These are phyloP conservation scores for Xylariaceae sp. DNA, from an alignment of 2,329 filamentous ascomycete species.

Conservation along the genomic window DNA sequence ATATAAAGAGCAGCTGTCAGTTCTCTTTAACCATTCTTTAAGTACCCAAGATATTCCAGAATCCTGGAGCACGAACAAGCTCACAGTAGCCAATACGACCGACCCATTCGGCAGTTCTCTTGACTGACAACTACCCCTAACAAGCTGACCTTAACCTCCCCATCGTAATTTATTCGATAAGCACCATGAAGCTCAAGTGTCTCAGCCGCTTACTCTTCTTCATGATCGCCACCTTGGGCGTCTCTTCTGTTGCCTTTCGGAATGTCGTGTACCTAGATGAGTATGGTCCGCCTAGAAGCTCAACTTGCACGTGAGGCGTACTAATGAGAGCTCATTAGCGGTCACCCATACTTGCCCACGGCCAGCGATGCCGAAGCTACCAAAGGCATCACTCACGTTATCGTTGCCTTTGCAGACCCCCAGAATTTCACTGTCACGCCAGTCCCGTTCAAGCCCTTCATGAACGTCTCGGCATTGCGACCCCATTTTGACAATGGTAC, in stretches of 20 bases:
- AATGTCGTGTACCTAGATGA: slow-evolving; percentile 8
- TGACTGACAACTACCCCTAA: too few relatives aligned
- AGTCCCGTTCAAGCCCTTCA: background rate
- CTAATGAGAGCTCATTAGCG: too few relatives aligned
- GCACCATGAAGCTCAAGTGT: background rate
- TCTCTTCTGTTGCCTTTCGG: slow-evolving; percentile 3
- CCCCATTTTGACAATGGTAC: slow-evolving; percentile 3
- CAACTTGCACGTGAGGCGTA: too few relatives aligned
- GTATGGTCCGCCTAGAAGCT: slow-evolving; percentile 2
- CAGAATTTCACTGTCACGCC: slow-evolving; percentile 1
- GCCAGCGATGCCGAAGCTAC: too few relatives aligned
- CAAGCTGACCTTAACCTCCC: too few relatives aligned
- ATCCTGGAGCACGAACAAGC: too few relatives aligned
- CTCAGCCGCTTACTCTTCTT: background rate
- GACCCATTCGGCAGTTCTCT: too few relatives aligned
- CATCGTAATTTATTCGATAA: background rate
- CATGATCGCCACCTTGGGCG: background rate
- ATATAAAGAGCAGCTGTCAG: too few relatives aligned
- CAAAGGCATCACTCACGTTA: slow-evolving; percentile 6
- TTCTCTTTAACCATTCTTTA: too few relatives aligned
- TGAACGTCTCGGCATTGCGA: slow-evolving; percentile 2
- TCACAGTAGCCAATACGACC: too few relatives aligned
- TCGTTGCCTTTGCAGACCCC: slow-evolving; percentile 7
- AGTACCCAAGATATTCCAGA: too few relatives aligned
- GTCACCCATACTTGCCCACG: too few relatives aligned